phyloP scores from a whole-genome alignment of 495 filamentous ascomycete genomes.

The Penicillium angulare region DNA sequence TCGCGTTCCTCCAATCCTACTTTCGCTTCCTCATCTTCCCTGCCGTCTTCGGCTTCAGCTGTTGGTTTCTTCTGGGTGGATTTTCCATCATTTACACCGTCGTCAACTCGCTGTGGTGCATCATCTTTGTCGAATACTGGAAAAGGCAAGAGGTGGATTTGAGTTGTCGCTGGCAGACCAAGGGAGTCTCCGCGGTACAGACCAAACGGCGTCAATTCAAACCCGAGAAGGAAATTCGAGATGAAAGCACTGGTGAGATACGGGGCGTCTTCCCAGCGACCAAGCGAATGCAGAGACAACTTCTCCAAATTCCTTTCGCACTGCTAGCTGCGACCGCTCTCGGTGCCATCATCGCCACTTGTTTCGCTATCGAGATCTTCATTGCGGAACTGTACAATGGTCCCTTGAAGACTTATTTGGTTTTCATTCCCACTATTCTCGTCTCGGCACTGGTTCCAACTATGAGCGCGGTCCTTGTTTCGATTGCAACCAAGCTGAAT shows the following conservation, averaged over 20 bases:
- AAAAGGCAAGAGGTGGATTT: constrained; percentile 91
- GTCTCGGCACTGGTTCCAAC: constrained; percentile 79
- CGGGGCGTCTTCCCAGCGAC: constrained; percentile 73
- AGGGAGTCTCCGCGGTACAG: constrained; percentile 80
- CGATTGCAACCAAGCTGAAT: constrained; percentile 74
- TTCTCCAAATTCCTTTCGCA: constrained; percentile 88
- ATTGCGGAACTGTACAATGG: constrained; percentile 92
- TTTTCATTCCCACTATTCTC: constrained; percentile 84
- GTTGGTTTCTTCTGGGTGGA: constrained; percentile 79
- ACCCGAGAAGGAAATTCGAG: constrained; percentile 69
- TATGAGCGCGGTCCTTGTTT: constrained; percentile 71
- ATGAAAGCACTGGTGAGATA: constrained; percentile 83
- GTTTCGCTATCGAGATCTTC: constrained; percentile 95
- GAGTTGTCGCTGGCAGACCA: constrained; percentile 88
- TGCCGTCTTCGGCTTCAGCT: constrained; percentile 74
- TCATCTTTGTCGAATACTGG: constrained; percentile 95
- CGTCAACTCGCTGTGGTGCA: constrained; percentile 80
- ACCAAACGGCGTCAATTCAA: constrained; percentile 72
- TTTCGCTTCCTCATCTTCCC: constrained; percentile 84
- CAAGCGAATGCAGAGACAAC: constrained; percentile 74
- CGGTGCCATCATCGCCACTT: constrained; percentile 78
- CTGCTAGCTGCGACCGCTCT: constrained; percentile 65
- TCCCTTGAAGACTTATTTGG: constrained; percentile 78
- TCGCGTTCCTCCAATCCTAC: constrained; percentile 92
- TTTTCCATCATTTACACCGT: constrained; percentile 84